A percentile compares a stretch with the other conserved stretches of the same genome.
Conservation (phyloP, 2,329 filamentous ascomycete species). For the Ophiostoma perfectum region DNA sequence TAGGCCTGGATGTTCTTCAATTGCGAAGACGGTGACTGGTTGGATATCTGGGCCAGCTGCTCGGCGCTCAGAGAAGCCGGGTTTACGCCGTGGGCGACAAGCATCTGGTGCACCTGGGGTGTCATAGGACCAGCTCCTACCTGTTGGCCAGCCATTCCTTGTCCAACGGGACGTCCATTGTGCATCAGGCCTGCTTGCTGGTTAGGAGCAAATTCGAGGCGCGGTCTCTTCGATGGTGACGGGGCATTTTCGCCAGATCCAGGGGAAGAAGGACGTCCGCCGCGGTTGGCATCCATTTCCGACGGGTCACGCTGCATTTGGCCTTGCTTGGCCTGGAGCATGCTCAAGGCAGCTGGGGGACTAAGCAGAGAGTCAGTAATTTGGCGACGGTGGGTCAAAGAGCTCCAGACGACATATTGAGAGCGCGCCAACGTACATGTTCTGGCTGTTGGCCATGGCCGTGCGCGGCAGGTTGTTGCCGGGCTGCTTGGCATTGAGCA, state of each 20-base stretch:
- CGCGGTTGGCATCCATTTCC: constrained; percentile 77
- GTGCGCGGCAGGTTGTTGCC: constrained; percentile 63
- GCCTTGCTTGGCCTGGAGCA: constrained; percentile 60
- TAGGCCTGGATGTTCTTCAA: constrained; percentile 84
- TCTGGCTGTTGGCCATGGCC: constrained; percentile 73
- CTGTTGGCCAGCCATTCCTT: constrained; percentile 68
- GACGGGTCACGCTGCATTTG: constrained; percentile 87
- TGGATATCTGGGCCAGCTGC: constrained; percentile 64
- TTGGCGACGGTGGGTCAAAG: background rate
- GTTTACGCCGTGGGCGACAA: constrained; percentile 67
- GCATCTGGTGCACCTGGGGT: constrained; percentile 53
- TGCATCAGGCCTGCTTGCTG: constrained; percentile 64
- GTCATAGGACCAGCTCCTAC: constrained; percentile 50
- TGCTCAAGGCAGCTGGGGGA: constrained; percentile 60
- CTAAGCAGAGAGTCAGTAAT: constrained; percentile 36
- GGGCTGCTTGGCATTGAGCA: constrained; percentile 52
- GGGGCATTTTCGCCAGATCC: constrained; percentile 79
- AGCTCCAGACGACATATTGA: background rate
- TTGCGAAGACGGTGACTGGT: constrained; percentile 55
- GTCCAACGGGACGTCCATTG: constrained; percentile 62
- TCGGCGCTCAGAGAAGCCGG: constrained; percentile 65
- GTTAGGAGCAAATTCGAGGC: constrained; percentile 74
- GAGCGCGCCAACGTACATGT: constrained; percentile 48
- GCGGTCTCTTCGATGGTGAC: constrained; percentile 84
- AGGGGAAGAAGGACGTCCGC: constrained; percentile 74